Evolutionary conservation across 768 basidiomycete genomes (phyloP), one percentile per base, ranked within the genome.

Genomic region (Boletus vinaceobasis): DNA sequence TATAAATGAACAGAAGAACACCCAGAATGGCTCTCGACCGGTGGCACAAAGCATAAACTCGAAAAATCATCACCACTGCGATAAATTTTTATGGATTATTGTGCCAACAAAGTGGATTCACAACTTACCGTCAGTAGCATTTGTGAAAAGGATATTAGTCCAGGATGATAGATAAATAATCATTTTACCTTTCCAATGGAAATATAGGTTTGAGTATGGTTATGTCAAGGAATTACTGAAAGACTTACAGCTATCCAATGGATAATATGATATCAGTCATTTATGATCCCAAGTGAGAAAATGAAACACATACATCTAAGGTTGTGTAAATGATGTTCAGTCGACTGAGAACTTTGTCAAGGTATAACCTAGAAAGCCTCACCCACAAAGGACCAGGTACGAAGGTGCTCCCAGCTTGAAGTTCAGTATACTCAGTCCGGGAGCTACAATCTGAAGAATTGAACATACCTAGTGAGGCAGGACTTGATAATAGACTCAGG

Each of bases 31-130:
- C 9, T 23, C 43, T 49, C 13, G 58, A 58, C 17, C 7, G 47
- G 2, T 44, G 32, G 21, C 42, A 58, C 31, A 59, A 17, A 26
- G 58, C 58, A 50, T 58, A 59, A 10, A 58, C 39, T 26, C 56
- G 50, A 19, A 46, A 42, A 5, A 59, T n/a, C 58, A 59, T 59
- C 9, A 59, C 11, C 17, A 58, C 58, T 59, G 19, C 2, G 37
- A 43, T 35, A 8, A 35, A 14, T 31, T n/a, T 1, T 19, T 7
- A 7, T 19, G 8, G 45, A 6, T 29, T 11, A 11, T n/a, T 8
- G 9, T 14, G 13, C 9, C 17, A n/a, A 7, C 2, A 5, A 23
- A 13, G 17, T 26, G 3, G 0, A 29, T 17, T 4, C 23, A 36
- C 14, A 6, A 2, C 58, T 58, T 26, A 59, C 58, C 23, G 9